Evolutionary conservation across 139 green algal species (phyloP).

Genomic region (Ettlia oleoabundans): DNA sequence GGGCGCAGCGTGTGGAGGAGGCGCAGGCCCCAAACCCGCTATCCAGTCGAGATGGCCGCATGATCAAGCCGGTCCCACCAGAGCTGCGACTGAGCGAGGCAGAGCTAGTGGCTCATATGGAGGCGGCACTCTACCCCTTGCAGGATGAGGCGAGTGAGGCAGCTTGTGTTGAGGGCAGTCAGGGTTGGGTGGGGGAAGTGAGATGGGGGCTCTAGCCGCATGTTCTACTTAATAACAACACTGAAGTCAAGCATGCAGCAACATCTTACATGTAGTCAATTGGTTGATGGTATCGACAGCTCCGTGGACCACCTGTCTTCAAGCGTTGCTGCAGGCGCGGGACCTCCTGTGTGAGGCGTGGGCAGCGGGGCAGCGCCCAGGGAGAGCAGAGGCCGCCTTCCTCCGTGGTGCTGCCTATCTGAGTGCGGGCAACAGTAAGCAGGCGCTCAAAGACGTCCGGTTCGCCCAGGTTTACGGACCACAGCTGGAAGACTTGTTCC

Average conservation of each 20-base stretch:
- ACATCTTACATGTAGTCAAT: no score
- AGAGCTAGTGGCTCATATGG: slow-evolving; percentile 14
- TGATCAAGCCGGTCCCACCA: slow-evolving; percentile 40
- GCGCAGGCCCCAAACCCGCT: slow-evolving; percentile 43
- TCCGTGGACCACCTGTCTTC: no score
- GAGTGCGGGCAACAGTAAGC: neutral
- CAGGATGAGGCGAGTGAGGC: slow-evolving; percentile 1
- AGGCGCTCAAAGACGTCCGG: slow-evolving; percentile 37
- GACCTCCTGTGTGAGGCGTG: slow-evolving; percentile 28
- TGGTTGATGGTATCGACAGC: no score
- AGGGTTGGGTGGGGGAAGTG: no score
- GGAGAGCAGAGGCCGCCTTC: slow-evolving; percentile 27
- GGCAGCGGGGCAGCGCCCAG: slow-evolving; percentile 19
- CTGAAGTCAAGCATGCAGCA: no score
- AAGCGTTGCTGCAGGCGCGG: slow-evolving; percentile 18
- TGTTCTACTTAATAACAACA: no score
- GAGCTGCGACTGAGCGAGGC: slow-evolving; percentile 16
- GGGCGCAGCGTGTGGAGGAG: slow-evolving; percentile 17
- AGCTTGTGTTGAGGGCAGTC: neutral
- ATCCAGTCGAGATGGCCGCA: slow-evolving; percentile 47
- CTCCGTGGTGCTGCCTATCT: slow-evolving; percentile 42
- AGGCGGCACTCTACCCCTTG: slow-evolving; percentile 19
- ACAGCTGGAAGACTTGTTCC: neutral
- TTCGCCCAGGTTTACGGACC: slow-evolving; percentile 39
- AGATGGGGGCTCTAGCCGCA: neutral